phyloP scores from a whole-genome alignment of 148 eudicot genomes.

The Fagopyrum tataricum region DNA sequence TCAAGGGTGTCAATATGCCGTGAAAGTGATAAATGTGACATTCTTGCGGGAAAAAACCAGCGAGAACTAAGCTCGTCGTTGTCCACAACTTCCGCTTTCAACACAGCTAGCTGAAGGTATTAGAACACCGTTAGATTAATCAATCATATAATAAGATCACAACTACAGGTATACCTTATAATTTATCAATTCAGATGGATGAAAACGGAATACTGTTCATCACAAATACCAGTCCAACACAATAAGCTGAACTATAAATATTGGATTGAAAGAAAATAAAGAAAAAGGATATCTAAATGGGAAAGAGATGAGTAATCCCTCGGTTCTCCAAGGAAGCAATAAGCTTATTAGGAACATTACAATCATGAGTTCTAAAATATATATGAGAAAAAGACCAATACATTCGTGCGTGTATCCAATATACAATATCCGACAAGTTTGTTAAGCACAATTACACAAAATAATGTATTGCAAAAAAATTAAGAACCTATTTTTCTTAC shows the following conservation, averaged over 20 bases:
- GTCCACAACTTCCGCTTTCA: constrained; percentile 35
- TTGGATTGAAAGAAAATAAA: not conserved
- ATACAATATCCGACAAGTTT: too few species aligned
- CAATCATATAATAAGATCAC: not conserved
- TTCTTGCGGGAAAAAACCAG: constrained; percentile 64
- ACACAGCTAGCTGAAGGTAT: constrained; percentile 53
- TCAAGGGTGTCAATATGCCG: not conserved
- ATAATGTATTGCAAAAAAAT: too few species aligned
- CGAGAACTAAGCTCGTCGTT: constrained; percentile 66
- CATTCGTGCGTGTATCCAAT: too few species aligned
- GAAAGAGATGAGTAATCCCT: constrained; percentile 78
- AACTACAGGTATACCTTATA: too few species aligned
- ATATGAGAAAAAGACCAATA: too few species aligned
- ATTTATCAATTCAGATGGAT: too few species aligned
- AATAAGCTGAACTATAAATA: too few species aligned
- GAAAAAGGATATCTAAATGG: constrained; percentile 56
- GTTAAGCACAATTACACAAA: too few species aligned
- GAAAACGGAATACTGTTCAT: too few species aligned
- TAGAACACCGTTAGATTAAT: not conserved
- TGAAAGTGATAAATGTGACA: constrained; percentile 35
- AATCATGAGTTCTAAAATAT: too few species aligned
- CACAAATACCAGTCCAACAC: not conserved
- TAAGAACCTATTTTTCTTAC: too few species aligned
- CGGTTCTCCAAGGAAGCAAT: constrained; percentile 53
- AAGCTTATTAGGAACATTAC: constrained; percentile 66